Conservation (phyloP, 208 protist species). For the Porcisia deanei region DNA sequence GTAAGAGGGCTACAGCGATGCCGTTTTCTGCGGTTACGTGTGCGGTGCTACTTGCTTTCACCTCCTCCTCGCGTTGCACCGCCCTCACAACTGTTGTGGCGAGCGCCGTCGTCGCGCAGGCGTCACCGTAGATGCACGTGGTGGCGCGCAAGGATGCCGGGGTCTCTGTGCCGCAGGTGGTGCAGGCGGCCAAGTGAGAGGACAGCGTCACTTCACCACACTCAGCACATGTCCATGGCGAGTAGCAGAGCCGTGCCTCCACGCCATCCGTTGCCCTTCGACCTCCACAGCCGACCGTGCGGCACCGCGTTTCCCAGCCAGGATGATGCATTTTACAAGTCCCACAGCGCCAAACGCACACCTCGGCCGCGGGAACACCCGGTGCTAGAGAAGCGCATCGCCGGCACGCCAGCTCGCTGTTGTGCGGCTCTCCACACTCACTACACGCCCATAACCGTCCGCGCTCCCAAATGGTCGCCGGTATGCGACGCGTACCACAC, state of each 20-base stretch:
- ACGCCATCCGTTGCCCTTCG: background rate
- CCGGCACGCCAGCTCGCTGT: conserved; percentile 38
- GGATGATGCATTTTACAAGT: conserved; percentile 30
- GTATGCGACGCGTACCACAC: conserved; percentile 39
- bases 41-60: background rate
- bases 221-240: conserved; percentile 48
- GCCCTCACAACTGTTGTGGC: background rate
- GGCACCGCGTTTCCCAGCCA: conserved; percentile 44
- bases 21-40: background rate
- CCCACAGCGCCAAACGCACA: conserved; percentile 57
- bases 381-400: conserved; percentile 47
- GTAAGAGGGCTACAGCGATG: background rate
- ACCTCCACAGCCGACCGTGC: conserved; percentile 41
- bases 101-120: background rate
- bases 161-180: conserved; percentile 30
- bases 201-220: conserved; percentile 48
- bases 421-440: conserved; percentile 27
- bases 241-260: conserved; percentile 27
- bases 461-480: conserved; percentile 37
- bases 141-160: background rate
- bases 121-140: background rate
- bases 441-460: conserved; percentile 47
- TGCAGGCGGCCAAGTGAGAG: conserved; percentile 33
- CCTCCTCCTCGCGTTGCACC: background rate
- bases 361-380: conserved; percentile 29